Evolutionary conservation across 2,329 filamentous ascomycete genomes (phyloP).

Genomic region (Pseudogymnoascus sp.): DNA sequence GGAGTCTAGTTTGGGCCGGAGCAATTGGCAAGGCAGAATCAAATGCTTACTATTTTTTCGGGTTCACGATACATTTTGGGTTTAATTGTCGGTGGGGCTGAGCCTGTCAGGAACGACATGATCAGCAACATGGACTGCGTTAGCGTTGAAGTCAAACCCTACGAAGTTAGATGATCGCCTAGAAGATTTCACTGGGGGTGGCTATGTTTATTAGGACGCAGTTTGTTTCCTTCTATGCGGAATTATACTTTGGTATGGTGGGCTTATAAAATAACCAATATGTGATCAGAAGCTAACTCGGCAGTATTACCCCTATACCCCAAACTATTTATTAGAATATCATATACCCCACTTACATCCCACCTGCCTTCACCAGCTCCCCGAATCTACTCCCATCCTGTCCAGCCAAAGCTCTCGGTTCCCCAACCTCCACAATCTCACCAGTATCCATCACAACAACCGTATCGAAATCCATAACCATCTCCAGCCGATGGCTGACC

Average conservation of each 20-base stretch:
- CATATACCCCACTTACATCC: background rate
- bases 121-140: background rate
- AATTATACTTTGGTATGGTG: background rate
- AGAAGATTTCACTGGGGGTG: background rate
- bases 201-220: background rate
- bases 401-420: slow-evolving; percentile 6
- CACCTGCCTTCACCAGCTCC: slow-evolving; percentile 13
- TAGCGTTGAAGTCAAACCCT: background rate
- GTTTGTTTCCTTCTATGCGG: background rate
- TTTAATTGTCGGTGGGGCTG: background rate
- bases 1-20: background rate
- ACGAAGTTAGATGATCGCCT: background rate
- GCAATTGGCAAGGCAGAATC: background rate
- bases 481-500: slow-evolving; percentile 26
- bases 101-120: background rate
- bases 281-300: background rate
- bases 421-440: slow-evolving; percentile 16
- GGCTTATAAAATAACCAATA: background rate
- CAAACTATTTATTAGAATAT: background rate
- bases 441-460: slow-evolving; percentile 26
- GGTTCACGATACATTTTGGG: background rate
- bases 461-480: slow-evolving; percentile 26
- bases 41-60: background rate
- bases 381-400: slow-evolving; percentile 13
- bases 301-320: background rate